phyloP scores from a whole-genome alignment of 805 yeast genomes.

The Barnettozyma sp. region DNA sequence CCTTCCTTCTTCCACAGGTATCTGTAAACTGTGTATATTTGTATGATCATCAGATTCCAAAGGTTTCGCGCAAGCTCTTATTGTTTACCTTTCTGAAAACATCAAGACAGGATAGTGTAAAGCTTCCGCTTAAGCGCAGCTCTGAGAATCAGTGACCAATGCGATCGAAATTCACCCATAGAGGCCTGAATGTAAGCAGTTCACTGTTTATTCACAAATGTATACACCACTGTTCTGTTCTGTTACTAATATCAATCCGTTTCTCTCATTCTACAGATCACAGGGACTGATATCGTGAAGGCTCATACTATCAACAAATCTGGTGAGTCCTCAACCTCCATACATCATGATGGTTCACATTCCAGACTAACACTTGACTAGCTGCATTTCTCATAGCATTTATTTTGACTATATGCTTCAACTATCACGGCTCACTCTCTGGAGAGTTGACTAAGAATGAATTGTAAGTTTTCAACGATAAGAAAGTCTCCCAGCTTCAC shows the following conservation, averaged over 20 bases:
- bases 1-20: no score
- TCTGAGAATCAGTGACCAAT: background rate
- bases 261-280: no score
- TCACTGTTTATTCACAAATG: background rate
- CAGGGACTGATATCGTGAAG: conserved; percentile 6
- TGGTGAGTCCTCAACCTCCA: conserved; percentile 5
- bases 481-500: background rate
- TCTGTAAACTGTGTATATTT: no score
- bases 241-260: no score
- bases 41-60: no score
- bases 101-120: no score
- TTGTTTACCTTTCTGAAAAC: conserved; percentile 2
- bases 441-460: conserved; percentile 13
- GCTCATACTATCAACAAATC: conserved; percentile 8
- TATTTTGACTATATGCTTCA: conserved; percentile 9
- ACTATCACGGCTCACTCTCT: conserved; percentile 9
- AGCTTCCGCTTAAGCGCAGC: background rate
- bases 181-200: conserved; percentile 2
- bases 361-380: no score
- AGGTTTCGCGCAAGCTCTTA: background rate
- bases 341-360: background rate
- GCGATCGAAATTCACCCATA: conserved; percentile 3
- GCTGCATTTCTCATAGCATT: conserved; percentile 12
- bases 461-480: conserved; percentile 10
- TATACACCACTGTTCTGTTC: no score